Evolutionary conservation across 176 grass and related monocot species (phyloP), one percentile per base, ranked within the genome.

Genomic region (Cenchrus americanus): DNA sequence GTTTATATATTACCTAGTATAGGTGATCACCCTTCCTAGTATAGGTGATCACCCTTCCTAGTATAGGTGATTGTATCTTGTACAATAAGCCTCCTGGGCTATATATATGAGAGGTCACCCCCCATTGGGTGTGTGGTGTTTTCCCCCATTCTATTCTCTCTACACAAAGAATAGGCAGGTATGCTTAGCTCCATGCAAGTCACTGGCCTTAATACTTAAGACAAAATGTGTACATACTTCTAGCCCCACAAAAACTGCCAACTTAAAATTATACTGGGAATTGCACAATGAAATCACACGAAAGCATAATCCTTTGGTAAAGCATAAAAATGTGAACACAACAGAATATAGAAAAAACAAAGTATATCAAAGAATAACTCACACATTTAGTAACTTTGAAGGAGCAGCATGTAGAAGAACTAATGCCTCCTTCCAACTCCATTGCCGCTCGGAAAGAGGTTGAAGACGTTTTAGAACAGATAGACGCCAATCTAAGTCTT

Each of bases 371-470:
- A 82, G 44, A 69, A 71, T 77, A 86, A 94, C 92, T 92, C 84
- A 97, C 95, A 98, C 73, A 24, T 94, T 98, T 72, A 98, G 88
- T 71, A 98, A 95, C 88, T 98, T 98, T 15, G 96, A 91, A 80
- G 96, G 96, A 69, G 92, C 89, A 58, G 89, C 96, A 85, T 87
- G 88, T 72, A 95, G 91, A 89, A 95, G 86, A 86, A 93, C 96
- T 73, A 98, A 87, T 79, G 93, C 96, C 87, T 98, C 96, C 81
- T 95, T 95, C 96, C 93, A 98, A 90, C 85, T 89, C 95, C 92
- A 98, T 74, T 91, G 87, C 61, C 73, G 65, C 76, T 78, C 89
- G 88, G 91, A 90, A 71, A 90, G 64, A 72, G 93, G 96, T 83
- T 83, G 93, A 81, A 98, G 86, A 44, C 85, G 89, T 63, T 93